Evolutionary conservation across 2,329 filamentous ascomycete genomes (phyloP).

Genomic region (Trichoderma arundinaceum): DNA sequence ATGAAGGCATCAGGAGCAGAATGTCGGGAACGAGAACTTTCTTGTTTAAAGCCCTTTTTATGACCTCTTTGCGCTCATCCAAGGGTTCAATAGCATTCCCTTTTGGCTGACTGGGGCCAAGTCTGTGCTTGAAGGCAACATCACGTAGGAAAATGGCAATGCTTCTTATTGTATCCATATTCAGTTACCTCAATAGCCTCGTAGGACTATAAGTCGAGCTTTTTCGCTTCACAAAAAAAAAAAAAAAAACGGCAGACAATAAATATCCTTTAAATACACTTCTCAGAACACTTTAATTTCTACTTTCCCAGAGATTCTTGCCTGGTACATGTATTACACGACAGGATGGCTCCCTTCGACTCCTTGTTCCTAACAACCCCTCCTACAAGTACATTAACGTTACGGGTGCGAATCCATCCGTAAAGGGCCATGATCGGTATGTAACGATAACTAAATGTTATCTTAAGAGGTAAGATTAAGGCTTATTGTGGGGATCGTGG

Average conservation of each 20-base stretch:
- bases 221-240: neutral
- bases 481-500: neutral
- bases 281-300: neutral
- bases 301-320: neutral
- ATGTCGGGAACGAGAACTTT: constrained; percentile 11
- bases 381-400: neutral
- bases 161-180: neutral
- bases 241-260: too few relatives aligned
- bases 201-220: neutral
- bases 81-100: neutral
- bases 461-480: neutral
- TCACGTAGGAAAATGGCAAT: neutral
- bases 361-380: neutral
- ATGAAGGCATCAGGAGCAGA: neutral
- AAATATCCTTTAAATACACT: neutral
- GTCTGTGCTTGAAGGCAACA: neutral
- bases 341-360: neutral
- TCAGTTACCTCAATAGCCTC: neutral
- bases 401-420: neutral
- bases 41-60: neutral
- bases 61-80: constrained; percentile 1
- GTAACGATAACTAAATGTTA: constrained; percentile 6
- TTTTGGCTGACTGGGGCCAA: neutral
- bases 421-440: neutral
- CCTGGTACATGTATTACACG: neutral